Conservation (phyloP, 2,329 filamentous ascomycete genomes). For the Biscogniauxia sp. region DNA sequence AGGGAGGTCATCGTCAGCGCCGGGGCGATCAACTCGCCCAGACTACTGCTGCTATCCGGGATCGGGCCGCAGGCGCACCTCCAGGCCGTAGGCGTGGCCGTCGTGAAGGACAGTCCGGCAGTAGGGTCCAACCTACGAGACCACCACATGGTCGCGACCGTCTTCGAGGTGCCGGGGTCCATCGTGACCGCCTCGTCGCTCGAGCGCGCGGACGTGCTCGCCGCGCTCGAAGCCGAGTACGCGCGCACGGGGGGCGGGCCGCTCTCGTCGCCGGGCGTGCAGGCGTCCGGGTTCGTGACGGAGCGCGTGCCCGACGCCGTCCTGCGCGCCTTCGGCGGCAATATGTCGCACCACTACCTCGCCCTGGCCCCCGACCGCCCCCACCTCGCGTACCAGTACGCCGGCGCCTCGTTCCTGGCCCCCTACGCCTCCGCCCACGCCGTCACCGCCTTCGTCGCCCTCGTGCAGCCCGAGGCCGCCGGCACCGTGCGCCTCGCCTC, state of each 20-base stretch:
- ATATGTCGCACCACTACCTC: conserved; percentile 11
- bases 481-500: conserved; percentile 43
- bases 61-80: conserved; percentile 27
- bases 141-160: conserved; percentile 16
- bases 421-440: conserved; percentile 36
- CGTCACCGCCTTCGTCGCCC: conserved; percentile 36
- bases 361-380: conserved; percentile 18
- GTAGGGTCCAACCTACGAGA: conserved; percentile 27
- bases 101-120: conserved; percentile 24
- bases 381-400: conserved; percentile 15
- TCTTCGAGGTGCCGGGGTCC: conserved; percentile 12
- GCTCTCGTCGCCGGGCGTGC: conserved; percentile 7
- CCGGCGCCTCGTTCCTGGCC: conserved; percentile 37
- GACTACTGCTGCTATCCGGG: conserved; percentile 31
- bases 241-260: conserved; percentile 11
- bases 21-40: conserved; percentile 29
- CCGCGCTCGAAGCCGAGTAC: conserved; percentile 13
- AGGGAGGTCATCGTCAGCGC: conserved; percentile 30
- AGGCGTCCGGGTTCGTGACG: conserved; percentile 7
- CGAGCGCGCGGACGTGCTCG: conserved; percentile 2
- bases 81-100: conserved; percentile 26
- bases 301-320: conserved; percentile 17
- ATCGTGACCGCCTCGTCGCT: conserved; percentile 10
- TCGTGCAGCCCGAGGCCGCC: conserved; percentile 20
- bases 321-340: conserved; percentile 10